These are phyloP conservation scores for Lasiodiplodia gonubiensis DNA, from an alignment of 2,329 filamentous ascomycete species.

Conservation along the genomic window DNA sequence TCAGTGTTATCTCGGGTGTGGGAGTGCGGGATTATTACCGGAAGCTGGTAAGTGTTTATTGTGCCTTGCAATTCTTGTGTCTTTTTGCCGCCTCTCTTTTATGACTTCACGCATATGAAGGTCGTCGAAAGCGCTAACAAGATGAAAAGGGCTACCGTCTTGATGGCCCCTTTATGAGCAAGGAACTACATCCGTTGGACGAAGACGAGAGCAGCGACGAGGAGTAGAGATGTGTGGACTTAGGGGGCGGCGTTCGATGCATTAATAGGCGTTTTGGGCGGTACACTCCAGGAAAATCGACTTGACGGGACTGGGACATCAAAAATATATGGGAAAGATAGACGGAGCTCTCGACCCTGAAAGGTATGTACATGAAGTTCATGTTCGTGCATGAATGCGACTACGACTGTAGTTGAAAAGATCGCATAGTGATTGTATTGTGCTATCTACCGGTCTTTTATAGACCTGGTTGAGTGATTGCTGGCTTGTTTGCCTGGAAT, in stretches of 20 bases:
- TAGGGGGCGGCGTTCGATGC: neutral
- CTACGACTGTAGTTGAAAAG: neutral
- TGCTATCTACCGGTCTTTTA: too few species aligned
- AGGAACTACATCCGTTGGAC: conserved; percentile 37
- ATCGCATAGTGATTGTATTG: too few species aligned
- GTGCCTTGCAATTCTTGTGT: too few species aligned
- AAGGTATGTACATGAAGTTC: neutral
- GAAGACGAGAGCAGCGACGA: conserved; percentile 26
- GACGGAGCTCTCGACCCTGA: neutral
- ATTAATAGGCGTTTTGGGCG: conserved; percentile 1
- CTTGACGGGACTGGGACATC: neutral
- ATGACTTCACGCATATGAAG: too few species aligned
- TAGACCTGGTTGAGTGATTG: too few species aligned
- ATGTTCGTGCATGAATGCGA: neutral
- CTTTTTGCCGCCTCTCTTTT: too few species aligned
- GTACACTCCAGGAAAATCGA: neutral
- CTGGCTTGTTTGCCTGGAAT: too few species aligned
- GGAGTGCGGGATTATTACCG: conserved; percentile 95
- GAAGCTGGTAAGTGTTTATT: conserved; percentile 60
- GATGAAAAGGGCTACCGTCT: conserved; percentile 66
- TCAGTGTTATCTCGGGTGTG: conserved; percentile 97
- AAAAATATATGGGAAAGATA: conserved; percentile 6
- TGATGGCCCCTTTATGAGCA: conserved; percentile 68
- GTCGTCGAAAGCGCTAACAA: too few species aligned
- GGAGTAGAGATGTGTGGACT: neutral